Percentiles rank a stretch among this genome's conserved stretches.
Conservation (phyloP, 257 asterid species). For the Anisodus tanguticus region DNA sequence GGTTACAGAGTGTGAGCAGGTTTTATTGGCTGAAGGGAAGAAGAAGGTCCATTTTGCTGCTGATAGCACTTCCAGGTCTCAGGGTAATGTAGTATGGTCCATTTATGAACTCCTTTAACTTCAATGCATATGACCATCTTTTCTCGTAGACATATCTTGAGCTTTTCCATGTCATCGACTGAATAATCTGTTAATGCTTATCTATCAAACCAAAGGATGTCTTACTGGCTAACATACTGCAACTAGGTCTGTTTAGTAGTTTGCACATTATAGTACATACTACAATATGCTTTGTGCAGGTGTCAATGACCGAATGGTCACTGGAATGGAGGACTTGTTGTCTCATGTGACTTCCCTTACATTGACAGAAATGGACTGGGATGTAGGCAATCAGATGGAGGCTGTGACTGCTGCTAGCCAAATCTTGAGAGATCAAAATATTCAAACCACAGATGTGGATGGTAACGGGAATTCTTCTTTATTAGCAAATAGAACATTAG, state of each 20-base stretch:
- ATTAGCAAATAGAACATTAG: constrained; percentile 44
- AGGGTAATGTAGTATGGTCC: constrained; percentile 57
- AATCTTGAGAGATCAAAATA: constrained; percentile 54
- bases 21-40: constrained; percentile 54
- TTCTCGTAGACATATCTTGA: not conserved
- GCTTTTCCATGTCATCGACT: not conserved
- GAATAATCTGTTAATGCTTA: not conserved
- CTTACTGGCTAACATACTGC: constrained; percentile 10
- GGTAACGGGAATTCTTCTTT: constrained; percentile 53
- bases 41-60: constrained; percentile 80
- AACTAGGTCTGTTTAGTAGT: constrained; percentile 34
- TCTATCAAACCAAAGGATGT: constrained; percentile 3
- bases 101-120: constrained; percentile 13
- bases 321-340: constrained; percentile 57
- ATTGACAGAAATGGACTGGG: constrained; percentile 83
- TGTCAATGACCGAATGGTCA: constrained; percentile 59
- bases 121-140: not conserved
- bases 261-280: constrained; percentile 44
- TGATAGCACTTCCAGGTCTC: constrained; percentile 45
- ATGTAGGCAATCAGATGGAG: constrained; percentile 57
- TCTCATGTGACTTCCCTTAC: constrained; percentile 82
- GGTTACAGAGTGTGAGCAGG: constrained; percentile 40
- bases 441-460: constrained; percentile 58
- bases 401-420: constrained; percentile 55
- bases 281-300: constrained; percentile 55